Evolutionary conservation across 1,284 basidiomycete species (phyloP).

Genomic region (Xerocomus minutiporus): DNA sequence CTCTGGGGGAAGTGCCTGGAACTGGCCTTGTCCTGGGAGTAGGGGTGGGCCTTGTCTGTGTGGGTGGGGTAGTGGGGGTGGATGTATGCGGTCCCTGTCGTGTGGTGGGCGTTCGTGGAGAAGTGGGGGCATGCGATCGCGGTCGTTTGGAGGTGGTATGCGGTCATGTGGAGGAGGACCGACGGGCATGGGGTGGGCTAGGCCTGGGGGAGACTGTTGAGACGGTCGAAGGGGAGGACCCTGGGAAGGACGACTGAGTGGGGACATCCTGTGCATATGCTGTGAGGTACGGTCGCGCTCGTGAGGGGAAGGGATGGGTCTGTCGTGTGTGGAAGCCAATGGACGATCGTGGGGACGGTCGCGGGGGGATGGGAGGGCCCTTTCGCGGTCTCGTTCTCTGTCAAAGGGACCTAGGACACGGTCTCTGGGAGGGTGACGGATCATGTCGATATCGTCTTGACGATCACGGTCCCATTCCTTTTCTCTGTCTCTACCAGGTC

Average conservation of each 20-base stretch:
- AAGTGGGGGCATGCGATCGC: conserved; percentile 25
- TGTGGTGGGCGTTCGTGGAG: conserved; percentile 28
- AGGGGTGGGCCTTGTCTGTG: conserved; percentile 18
- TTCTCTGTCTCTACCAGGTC: conserved; percentile 26
- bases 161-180: conserved; percentile 18
- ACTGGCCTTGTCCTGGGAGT: conserved; percentile 32
- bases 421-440: conserved; percentile 23
- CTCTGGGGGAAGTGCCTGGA: conserved; percentile 31
- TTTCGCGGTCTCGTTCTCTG: conserved; percentile 27
- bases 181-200: conserved; percentile 19
- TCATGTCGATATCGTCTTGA: conserved; percentile 27
- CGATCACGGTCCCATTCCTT: conserved; percentile 26
- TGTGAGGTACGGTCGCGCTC: conserved; percentile 22
- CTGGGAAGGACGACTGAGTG: conserved; percentile 21
- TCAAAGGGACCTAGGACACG: conserved; percentile 21
- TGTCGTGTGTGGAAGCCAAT: conserved; percentile 17
- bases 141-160: conserved; percentile 21
- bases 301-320: conserved; percentile 22
- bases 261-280: conserved; percentile 26
- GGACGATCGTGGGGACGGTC: conserved; percentile 26
- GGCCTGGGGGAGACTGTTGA: conserved; percentile 27
- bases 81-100: conserved; percentile 30
- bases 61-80: conserved; percentile 19
- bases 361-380: conserved; percentile 22
- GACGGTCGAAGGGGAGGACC: conserved; percentile 15